Evolutionary conservation across 2,329 filamentous ascomycete genomes (phyloP).

Genomic region (Cytospora schulzeri): DNA sequence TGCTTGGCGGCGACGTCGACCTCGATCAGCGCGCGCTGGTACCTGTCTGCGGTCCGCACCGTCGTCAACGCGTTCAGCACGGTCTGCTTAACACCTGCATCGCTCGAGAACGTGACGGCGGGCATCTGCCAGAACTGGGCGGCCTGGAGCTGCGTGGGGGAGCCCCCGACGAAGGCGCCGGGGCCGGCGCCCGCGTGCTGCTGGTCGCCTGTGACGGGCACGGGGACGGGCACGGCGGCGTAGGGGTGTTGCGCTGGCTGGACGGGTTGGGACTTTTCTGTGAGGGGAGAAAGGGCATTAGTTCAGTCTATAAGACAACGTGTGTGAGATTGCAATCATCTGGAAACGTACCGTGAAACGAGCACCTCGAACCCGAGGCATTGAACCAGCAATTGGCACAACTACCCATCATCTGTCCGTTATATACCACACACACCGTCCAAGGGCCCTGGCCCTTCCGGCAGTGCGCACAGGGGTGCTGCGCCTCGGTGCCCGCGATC

Average conservation of each 20-base stretch:
- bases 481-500: conserved; percentile 53
- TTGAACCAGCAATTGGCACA: conserved; percentile 68
- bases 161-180: conserved; percentile 20
- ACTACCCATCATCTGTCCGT: conserved; percentile 62
- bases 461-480: conserved; percentile 60
- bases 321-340: no score
- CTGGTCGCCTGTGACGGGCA: conserved; percentile 12
- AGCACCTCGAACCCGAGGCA: conserved; percentile 60
- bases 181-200: conserved; percentile 3
- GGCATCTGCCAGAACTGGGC: conserved; percentile 28
- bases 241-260: conserved; percentile 23
- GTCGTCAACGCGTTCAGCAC: conserved; percentile 50
- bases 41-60: conserved; percentile 46
- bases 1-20: conserved; percentile 58
- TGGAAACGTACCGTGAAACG: conserved; percentile 56
- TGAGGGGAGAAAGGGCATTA: not conserved
- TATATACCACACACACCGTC: conserved; percentile 60
- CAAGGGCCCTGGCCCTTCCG: conserved; percentile 62
- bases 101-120: conserved; percentile 32
- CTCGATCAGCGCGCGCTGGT: conserved; percentile 50
- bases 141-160: conserved; percentile 26
- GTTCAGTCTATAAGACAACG: not conserved
- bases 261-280: conserved; percentile 25
- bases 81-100: conserved; percentile 45
- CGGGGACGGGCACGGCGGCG: conserved; percentile 19